Evolutionary conservation across 73 alveolate genomes (phyloP), one percentile per base, ranked within the genome.

Genomic region (Paramecium pentaurelia): DNA sequence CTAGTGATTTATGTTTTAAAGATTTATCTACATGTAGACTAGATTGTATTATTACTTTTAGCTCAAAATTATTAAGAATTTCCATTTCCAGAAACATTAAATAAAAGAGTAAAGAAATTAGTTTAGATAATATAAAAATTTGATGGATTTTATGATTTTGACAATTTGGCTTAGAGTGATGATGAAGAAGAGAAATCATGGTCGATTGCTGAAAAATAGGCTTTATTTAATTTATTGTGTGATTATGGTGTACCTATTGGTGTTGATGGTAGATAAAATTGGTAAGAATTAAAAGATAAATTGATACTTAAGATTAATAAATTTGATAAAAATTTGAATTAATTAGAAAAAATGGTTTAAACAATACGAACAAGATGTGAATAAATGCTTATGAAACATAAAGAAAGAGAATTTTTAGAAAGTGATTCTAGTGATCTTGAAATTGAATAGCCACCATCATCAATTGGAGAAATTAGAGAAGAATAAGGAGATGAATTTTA

Each of bases 81-180:
- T 90, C 99, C 99, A 18, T 97, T 95, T 91, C 98, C 99, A 44
- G 99, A 98, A 68, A 96, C 98, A 37, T 96, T 98, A 36, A 98
- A 99, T 12, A 93, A 99, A 30, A 95, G 99, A 92, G 93, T 98
- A 20, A 98, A 98, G 94, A 98, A 97, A 92, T 93, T 97, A 9
- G 97, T 98, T 60, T 96, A 96, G 85, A 94, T 95, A 8, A 95
- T 98, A n/a, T 97, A 93, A 49, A 97, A 97, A 88, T 87, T 93
- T 64, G 98, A 94, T 58, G 95, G 80, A 34, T 49, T 68, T 32
- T 84, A 95, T 91, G 93, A 93, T 71, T 96, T 94, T 95, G 97
- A 97, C 37, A 95, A 85, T 70, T 90, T 93, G 58, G 95, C 97
- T 42, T 95, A 86, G 34, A 89, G 94, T 45, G 94, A 89, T 71